Base-by-base conservation (phyloP, 2,329 filamentous ascomycete species). In the Myriosclerotinia curreyana region DNA sequence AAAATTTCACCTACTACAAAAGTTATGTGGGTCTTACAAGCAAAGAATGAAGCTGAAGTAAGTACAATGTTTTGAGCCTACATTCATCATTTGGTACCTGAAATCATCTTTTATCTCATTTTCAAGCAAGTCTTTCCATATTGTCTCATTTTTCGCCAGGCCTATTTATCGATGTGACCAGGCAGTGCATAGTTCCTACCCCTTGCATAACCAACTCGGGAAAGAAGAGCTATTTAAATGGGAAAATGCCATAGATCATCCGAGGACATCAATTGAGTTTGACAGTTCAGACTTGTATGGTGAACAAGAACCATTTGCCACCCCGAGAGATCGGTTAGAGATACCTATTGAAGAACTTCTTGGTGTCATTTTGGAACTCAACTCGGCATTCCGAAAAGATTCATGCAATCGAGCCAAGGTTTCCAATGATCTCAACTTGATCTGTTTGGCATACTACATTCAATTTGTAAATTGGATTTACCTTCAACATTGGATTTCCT, bases 1-100 rank as follows among this genome's bases (percentile, higher is more conserved):
- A 96, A 95, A 74, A 75, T 96, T 36, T 80, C 91, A 66, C 70
- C 68, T 14, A 81, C 75, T 62, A 91, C 88, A 0, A 87, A 85
- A 68, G 77, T 91, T n/a, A 69, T 86, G 28, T 79, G 90, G 64
- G 73, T 87, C 50, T 81, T 84, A 2, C 86, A 80, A 72, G 84
- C 85, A 4, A 76, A 76, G 5, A 77, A 77, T 62, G 81, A 86
- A 44, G 73, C 75, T 17, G 80, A 85, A 76, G 84, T 86, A 76
- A 68, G 77, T 68, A 58, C 20, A 48, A 25, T 38, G 8, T 17
- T 34, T 38, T 28, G 31, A 34, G 8, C n/a, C 15, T 36, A 36
- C 42, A 46, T 42, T 36, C 28, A 46, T 36, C 28, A 46, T 5
- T 58, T 58, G 28, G 44, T 36, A 34, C 54, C 7, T 8, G 14